Evolutionary conservation across 2,329 filamentous ascomycete species (phyloP).

Genomic region (Alternaria longipes): DNA sequence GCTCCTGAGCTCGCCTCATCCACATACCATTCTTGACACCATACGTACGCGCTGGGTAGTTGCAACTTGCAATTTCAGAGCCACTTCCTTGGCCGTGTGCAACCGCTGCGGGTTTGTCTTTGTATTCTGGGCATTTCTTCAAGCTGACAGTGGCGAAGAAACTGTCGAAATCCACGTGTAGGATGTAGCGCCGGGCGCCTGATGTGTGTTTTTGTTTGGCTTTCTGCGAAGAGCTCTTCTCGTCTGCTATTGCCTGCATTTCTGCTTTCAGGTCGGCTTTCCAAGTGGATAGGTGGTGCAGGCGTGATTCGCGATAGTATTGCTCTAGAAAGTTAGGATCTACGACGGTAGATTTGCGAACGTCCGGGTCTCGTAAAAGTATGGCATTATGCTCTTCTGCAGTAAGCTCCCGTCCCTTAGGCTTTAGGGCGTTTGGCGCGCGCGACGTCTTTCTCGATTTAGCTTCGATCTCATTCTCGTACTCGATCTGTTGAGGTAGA

Average conservation of each 20-base stretch:
- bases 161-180: slow-evolving; percentile 98
- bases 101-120: slow-evolving; percentile 83
- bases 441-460: slow-evolving; percentile 8
- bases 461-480: slow-evolving; percentile 16
- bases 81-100: slow-evolving; percentile 86
- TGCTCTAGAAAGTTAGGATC: slow-evolving; percentile 95
- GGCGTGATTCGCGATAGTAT: slow-evolving; percentile 91
- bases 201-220: slow-evolving; percentile 63
- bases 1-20: slow-evolving; percentile 89
- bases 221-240: slow-evolving; percentile 67
- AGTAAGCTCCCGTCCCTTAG: slow-evolving; percentile 63
- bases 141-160: slow-evolving; percentile 96
- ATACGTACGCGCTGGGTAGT: slow-evolving; percentile 86
- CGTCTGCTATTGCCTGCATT: slow-evolving; percentile 80
- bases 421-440: background rate
- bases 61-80: slow-evolving; percentile 97
- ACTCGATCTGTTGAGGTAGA: slow-evolving; percentile 10
- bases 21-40: slow-evolving; percentile 99
- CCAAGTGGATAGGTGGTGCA: slow-evolving; percentile 96
- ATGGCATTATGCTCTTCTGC: slow-evolving; percentile 93
- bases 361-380: slow-evolving; percentile 81
- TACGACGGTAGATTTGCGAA: slow-evolving; percentile 87
- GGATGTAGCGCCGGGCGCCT: slow-evolving; percentile 79
- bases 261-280: slow-evolving; percentile 92
- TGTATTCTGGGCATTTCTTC: slow-evolving; percentile 77